Evolutionary conservation across 495 filamentous ascomycete species (phyloP), one percentile per base, ranked within the genome.

Genomic region (Aspergillus campestris): DNA sequence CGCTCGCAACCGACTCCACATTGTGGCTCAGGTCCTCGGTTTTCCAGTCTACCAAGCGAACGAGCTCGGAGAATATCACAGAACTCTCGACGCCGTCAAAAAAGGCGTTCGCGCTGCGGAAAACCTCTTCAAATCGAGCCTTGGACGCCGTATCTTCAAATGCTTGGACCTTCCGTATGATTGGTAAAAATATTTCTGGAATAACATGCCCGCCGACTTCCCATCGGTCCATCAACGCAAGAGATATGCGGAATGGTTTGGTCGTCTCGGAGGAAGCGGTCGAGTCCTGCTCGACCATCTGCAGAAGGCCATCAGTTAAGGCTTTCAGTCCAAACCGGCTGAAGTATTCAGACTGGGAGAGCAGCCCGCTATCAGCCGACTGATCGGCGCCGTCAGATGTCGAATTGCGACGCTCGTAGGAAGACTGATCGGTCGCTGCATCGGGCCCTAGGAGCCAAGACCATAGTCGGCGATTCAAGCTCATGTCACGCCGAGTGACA

Each of bases 201-300:
- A 95, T 82, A 40, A 99, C 81, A 15, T 89, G 69, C 8, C 86
- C 88, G 13, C 92, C 92, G 55, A 99, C 87, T 57, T 99, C 94
- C 89, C 87, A 95, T 28, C 87, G 79, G 67, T 99, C 92, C 94
- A 97, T 95, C 42, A 99, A 66, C 11, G 94, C 95, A 5, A 96
- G 70, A 43, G 87, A 92, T 47, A 97, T 89, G 31, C 89, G 81
- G 49, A 94, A 94, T 1, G 94, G 90, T 38, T 78, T 79, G n/a
- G 89, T 87, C 56, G 80, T 75, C 47, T 96, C 87, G 3, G 78
- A 62, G 1, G 87, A 74, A 41, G 72, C 69, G 0, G 48, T 58
- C 34, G 73, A 70, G 9, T 67, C 58, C 7, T 72, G 68, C 30
- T 75, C 74, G 45, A 99, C 80, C 81, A 94, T 84, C 39, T 78